phyloP scores from a whole-genome alignment of 768 basidiomycete species.

The Boletus pseudo-olivaceus region DNA sequence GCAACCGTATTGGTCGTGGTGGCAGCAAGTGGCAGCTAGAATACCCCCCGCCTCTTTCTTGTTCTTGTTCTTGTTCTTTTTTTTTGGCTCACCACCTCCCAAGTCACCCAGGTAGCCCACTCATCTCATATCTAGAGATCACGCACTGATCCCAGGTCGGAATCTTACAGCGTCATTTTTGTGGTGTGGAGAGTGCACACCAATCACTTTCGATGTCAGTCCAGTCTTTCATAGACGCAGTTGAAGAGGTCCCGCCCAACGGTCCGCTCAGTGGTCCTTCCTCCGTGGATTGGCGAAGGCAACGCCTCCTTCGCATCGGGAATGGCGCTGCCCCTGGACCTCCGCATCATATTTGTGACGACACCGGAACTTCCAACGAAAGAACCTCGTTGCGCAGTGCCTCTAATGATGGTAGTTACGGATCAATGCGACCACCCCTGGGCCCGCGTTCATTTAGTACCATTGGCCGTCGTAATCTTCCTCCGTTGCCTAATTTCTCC shows the following conservation, averaged over 20 bases:
- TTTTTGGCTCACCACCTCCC: background rate
- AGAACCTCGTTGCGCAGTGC: slow-evolving; percentile 33
- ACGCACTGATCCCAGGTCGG: background rate
- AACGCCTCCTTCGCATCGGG: slow-evolving; percentile 58
- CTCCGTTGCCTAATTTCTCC: slow-evolving; percentile 36
- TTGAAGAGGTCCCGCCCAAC: slow-evolving; percentile 17
- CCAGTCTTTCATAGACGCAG: slow-evolving; percentile 15
- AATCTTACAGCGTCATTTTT: background rate
- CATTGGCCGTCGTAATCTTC: slow-evolving; percentile 33
- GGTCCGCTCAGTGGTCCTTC: slow-evolving; percentile 49
- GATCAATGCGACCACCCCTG: slow-evolving; percentile 42
- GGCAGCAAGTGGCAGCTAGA: background rate
- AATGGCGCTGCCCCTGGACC: background rate
- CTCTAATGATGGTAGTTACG: slow-evolving; percentile 45
- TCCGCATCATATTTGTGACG: slow-evolving; percentile 1
- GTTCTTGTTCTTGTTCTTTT: background rate
- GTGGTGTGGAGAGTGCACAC: background rate
- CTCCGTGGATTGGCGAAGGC: slow-evolving; percentile 56
- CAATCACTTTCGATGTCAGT: slow-evolving; percentile 15
- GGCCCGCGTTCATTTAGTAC: slow-evolving; percentile 27
- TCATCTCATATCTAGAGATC: too few species aligned
- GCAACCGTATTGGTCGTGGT: background rate
- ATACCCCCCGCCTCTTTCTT: background rate
- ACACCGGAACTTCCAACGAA: slow-evolving; percentile 28
- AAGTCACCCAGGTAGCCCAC: background rate